Conservation (phyloP, 1,139 yeast species). For the Ogataea hybrid region DNA sequence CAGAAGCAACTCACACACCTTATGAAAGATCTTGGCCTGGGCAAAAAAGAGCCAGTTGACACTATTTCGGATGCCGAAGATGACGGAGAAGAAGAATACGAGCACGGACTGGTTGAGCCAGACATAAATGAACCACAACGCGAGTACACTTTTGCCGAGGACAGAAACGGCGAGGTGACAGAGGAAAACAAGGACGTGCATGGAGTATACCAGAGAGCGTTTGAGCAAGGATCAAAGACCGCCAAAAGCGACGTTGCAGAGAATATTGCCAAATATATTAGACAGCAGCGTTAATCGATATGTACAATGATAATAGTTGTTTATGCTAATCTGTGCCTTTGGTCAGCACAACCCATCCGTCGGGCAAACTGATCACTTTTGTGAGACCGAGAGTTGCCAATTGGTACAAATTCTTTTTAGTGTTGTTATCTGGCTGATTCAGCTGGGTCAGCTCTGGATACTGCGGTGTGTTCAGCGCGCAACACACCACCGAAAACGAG, state of each 20-base stretch:
- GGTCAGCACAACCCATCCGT: slow-evolving; percentile 23
- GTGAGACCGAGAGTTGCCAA: slow-evolving; percentile 26
- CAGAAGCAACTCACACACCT: slow-evolving; percentile 67
- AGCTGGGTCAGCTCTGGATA: slow-evolving; percentile 23
- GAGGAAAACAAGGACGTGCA: slow-evolving; percentile 57
- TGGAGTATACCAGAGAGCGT: slow-evolving; percentile 69
- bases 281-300: slow-evolving; percentile 19
- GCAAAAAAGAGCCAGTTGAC: slow-evolving; percentile 46
- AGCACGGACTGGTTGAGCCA: slow-evolving; percentile 54
- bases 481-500: slow-evolving; percentile 16
- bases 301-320: neutral
- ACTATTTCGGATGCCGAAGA: slow-evolving; percentile 68
- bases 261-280: slow-evolving; percentile 63
- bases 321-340: slow-evolving; percentile 3
- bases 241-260: slow-evolving; percentile 69
- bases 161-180: slow-evolving; percentile 57
- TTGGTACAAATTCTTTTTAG: slow-evolving; percentile 21
- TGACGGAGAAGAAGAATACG: slow-evolving; percentile 40
- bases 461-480: slow-evolving; percentile 23
- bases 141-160: slow-evolving; percentile 77
- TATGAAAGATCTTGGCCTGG: slow-evolving; percentile 80
- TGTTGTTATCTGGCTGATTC: slow-evolving; percentile 5
- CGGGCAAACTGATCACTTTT: slow-evolving; percentile 18
- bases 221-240: slow-evolving; percentile 58
- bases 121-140: slow-evolving; percentile 63